Percentiles rank a stretch among this genome's conserved stretches.
Conservation (phyloP, 176 grass and related monocot species). For the Cocos nucifera region DNA sequence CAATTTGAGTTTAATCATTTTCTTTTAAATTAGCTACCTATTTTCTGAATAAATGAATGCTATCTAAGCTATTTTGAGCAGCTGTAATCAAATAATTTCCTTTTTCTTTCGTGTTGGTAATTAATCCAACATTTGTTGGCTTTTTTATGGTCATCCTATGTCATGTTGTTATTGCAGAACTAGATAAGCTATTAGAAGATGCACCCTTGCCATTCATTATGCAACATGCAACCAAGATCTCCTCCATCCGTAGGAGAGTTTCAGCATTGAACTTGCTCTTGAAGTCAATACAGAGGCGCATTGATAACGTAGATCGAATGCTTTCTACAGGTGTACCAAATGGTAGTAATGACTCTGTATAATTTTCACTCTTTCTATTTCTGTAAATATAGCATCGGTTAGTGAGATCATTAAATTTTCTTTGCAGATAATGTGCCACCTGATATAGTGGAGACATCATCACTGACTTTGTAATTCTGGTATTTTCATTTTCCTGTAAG, state of each 20-base stretch:
- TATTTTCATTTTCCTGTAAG: too few species aligned
- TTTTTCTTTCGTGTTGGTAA: too few species aligned
- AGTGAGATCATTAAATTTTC: neutral
- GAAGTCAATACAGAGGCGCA: conserved; percentile 72
- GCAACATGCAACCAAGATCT: conserved; percentile 78
- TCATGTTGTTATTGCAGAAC: conserved; percentile 39
- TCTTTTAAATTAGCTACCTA: too few species aligned
- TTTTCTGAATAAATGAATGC: too few species aligned
- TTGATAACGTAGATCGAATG: conserved; percentile 72
- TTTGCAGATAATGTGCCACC: conserved; percentile 21
- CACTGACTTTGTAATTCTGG: neutral
- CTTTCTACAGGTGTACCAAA: conserved; percentile 49
- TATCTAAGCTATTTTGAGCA: too few species aligned
- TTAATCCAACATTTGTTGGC: neutral
- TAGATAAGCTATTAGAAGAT: conserved; percentile 83
- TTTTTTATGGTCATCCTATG: neutral
- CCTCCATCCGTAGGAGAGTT: conserved; percentile 69
- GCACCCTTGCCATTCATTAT: conserved; percentile 51
- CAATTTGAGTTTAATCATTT: too few species aligned
- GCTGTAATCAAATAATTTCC: too few species aligned
- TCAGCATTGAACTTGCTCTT: conserved; percentile 68
- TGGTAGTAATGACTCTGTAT: conserved; percentile 27
- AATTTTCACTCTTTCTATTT: too few species aligned
- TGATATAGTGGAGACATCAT: conserved; percentile 7
- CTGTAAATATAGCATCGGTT: too few species aligned